Evolutionary conservation across 306 rosid genomes (phyloP), one percentile per base, ranked within the genome.

Genomic region (Erythrophleum fordii): DNA sequence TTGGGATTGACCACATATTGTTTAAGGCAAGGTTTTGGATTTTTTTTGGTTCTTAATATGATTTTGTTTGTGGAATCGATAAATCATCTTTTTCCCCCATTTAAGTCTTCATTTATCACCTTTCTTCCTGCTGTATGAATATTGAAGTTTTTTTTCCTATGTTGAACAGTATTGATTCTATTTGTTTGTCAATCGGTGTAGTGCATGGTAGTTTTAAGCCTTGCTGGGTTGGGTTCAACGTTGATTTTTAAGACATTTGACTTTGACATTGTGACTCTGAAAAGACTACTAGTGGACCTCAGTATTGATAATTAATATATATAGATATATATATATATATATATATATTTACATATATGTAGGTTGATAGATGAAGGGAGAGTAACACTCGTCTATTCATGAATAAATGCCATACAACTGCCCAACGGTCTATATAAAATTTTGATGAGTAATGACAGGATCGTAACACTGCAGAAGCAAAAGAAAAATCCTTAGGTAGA

Each of bases 1-100:
- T 94, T 75, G 89, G 90, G 7, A 86, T 94, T 81, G 95, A 94
- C 70, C 97, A 94, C 58, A 87, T 94, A 37, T 73, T 94, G 82
- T 94, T 94, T 77, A 92, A 92, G 97, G 98, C 83, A 23, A 22
- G 22, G 20, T 22, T 37, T 11, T 69, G 20, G 1, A 17, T 45
- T 26, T 74, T 26, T 6, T 48, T 17, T 18, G 10, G 3, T 5
- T 41, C n/a, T 72, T 16, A 4, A 1, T 20, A 56, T 66, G 35
- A 26, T 44, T 39, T 8, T 20, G 67, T 56, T 74, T 67, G 23
- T 42, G 48, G 67, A 42, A 22, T 75, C 53, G 20, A 56, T 67
- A 29, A 29, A 67, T 35, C 3, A 48, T 28, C 14, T 45, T 18
- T 26, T 65, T n/a, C 69, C 23, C 26, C 3, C 31, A 0, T 34